phyloP scores from a whole-genome alignment of 2,329 filamentous ascomycete genomes.

The Colletotrichum salicis region DNA sequence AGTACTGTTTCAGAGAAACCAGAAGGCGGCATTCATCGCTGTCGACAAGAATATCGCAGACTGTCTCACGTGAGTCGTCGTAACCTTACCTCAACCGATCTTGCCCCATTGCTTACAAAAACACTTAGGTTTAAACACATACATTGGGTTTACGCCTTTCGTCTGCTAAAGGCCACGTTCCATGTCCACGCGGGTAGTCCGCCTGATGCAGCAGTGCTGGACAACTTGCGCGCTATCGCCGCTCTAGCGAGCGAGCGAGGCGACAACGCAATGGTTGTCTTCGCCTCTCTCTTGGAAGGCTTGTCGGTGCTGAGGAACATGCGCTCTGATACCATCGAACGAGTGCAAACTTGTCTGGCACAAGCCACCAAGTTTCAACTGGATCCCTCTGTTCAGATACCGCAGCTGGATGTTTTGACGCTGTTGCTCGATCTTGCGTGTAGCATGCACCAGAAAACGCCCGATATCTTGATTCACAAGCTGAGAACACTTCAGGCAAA shows the following conservation, averaged over 20 bases:
- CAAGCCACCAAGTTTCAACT: slow-evolving; percentile 77
- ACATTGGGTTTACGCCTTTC: slow-evolving; percentile 81
- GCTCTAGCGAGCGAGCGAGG: slow-evolving; percentile 67
- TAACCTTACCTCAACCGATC: neutral
- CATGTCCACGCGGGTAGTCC: slow-evolving; percentile 70
- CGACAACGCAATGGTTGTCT: slow-evolving; percentile 72
- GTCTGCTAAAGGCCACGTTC: slow-evolving; percentile 77
- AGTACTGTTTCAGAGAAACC: slow-evolving; percentile 75
- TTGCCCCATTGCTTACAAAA: slow-evolving; percentile 1
- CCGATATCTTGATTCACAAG: slow-evolving; percentile 68
- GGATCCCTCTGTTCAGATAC: slow-evolving; percentile 69
- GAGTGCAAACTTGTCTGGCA: slow-evolving; percentile 79
- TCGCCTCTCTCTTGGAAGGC: slow-evolving; percentile 75
- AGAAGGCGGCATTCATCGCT: slow-evolving; percentile 77
- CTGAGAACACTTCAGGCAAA: slow-evolving; percentile 69
- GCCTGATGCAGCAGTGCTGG: slow-evolving; percentile 71
- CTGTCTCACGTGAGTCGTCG: slow-evolving; percentile 68
- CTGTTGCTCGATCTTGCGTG: slow-evolving; percentile 77
- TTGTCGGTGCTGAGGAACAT: slow-evolving; percentile 73
- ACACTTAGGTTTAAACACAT: slow-evolving; percentile 68
- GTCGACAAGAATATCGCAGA: slow-evolving; percentile 76
- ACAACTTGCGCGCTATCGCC: slow-evolving; percentile 74
- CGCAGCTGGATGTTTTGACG: slow-evolving; percentile 73
- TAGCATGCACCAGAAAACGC: slow-evolving; percentile 71
- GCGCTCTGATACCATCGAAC: slow-evolving; percentile 73